Evolutionary conservation across 106 monocot species (phyloP), one percentile per base, ranked within the genome.

Genomic region (Alisma plantagoaquatica): DNA sequence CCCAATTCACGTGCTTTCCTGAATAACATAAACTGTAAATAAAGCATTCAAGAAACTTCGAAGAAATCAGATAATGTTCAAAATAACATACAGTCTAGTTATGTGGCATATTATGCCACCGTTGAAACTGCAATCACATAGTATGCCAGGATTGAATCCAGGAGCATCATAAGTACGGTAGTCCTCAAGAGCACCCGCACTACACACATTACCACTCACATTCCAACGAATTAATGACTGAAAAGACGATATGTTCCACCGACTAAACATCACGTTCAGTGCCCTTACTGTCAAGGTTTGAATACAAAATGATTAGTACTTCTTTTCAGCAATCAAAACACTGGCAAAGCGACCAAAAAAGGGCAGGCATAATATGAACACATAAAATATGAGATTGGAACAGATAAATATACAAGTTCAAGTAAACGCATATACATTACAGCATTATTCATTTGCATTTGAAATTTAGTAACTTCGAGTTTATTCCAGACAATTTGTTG

Each of bases 121-220:
- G 9, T 27, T 10, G 23, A 25, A 42, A 24, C 42, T 43, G 57
- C 57, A 57, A 12, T 57, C 42, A 14, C 56, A 56, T 20, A 56
- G 38, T 11, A 56, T 12, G n/a, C 56, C 38, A 19, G 56, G 56
- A 56, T 56, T 56, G 56, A 56, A 56, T 8, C 38, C 29, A 1
- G 56, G 56, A 23, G 32, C 14, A 56, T 56, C 56, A 10, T 19
- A 56, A 56, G 21, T 35, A 4, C 16, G 28, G 30, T 33, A 56
- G 38, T 56, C 33, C 10, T 35, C 38, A 20, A 56, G 32, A 29
- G 56, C 56, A 33, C 56, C 56, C 0, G 29, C 56, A 38, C 33
- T 35, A 35, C 56, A 56, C 38, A 56, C 20, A 11, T 32, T 22
- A 21, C 33, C 56, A 24, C 29, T 56, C 30, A 23, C 16, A 38